These are phyloP conservation scores for Hemileccinum impolitum DNA, from an alignment of 768 basidiomycete genomes.

Conservation along the genomic window DNA sequence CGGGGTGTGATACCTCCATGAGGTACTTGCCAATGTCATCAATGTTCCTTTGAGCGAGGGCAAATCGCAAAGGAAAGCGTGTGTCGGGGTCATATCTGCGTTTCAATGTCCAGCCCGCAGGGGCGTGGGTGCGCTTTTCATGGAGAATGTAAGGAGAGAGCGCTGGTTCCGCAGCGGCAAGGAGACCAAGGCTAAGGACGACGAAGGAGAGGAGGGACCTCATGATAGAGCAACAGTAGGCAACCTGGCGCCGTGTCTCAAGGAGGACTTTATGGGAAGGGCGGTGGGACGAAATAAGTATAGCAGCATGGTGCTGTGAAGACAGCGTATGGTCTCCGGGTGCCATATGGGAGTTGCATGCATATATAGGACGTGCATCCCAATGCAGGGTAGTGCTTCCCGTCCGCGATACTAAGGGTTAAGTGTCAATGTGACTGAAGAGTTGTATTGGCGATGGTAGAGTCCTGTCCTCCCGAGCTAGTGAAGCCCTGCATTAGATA, in stretches of 20 bases:
- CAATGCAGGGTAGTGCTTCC: neutral
- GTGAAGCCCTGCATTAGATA: neutral
- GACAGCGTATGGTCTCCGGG: neutral
- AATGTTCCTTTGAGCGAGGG: constrained; percentile 32
- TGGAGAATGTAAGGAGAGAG: constrained; percentile 32
- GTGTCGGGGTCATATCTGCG: constrained; percentile 34
- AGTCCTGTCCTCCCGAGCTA: neutral
- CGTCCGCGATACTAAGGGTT: neutral
- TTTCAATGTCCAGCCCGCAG: constrained; percentile 36
- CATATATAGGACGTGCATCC: neutral
- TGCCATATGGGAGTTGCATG: neutral
- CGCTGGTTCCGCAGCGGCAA: constrained; percentile 15
- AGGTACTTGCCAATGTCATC: constrained; percentile 27
- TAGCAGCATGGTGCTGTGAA: constrained; percentile 7
- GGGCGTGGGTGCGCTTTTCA: constrained; percentile 36
- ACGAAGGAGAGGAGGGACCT: constrained; percentile 14
- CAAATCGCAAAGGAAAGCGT: constrained; percentile 28
- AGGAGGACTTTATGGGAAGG: constrained; percentile 9
- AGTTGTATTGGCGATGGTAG: neutral
- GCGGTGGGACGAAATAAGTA: constrained; percentile 6
- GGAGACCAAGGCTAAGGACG: constrained; percentile 15
- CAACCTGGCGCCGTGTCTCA: neutral
- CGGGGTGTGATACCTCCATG: constrained; percentile 33
- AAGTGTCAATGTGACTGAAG: neutral
- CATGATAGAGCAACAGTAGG: constrained; percentile 7